Conservation (phyloP, 106 monocot species). For the Platanthera guangdongensis region DNA sequence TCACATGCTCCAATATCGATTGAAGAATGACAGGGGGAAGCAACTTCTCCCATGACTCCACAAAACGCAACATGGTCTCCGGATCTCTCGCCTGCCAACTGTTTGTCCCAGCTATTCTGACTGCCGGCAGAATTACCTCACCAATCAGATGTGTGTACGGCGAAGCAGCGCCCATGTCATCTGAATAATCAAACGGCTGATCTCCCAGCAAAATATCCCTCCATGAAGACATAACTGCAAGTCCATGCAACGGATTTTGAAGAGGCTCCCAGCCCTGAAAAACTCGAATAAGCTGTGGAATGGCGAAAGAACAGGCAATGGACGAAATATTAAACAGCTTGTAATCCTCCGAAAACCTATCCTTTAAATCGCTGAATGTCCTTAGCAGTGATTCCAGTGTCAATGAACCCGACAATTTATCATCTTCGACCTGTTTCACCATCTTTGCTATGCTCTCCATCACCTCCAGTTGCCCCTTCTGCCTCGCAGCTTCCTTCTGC, state of each 20-base stretch:
- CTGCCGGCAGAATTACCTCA: slow-evolving; percentile 74
- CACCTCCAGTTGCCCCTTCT: slow-evolving; percentile 60
- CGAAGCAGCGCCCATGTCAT: slow-evolving; percentile 21
- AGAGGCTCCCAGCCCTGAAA: slow-evolving; percentile 93
- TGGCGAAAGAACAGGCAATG: slow-evolving; percentile 68
- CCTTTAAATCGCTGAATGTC: slow-evolving; percentile 54
- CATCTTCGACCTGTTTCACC: slow-evolving; percentile 43
- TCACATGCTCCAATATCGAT: slow-evolving; percentile 70
- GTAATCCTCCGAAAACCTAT: slow-evolving; percentile 54
- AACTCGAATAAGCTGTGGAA: slow-evolving; percentile 59
- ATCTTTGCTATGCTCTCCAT: slow-evolving; percentile 55
- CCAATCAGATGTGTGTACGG: slow-evolving; percentile 63
- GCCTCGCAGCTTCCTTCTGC: slow-evolving; percentile 44
- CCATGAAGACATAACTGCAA: slow-evolving; percentile 61
- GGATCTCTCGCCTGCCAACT: slow-evolving; percentile 87
- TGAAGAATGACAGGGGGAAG: slow-evolving; percentile 69
- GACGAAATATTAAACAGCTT: slow-evolving; percentile 71
- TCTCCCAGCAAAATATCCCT: slow-evolving; percentile 73
- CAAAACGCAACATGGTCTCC: slow-evolving; percentile 82
- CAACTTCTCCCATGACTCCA: slow-evolving; percentile 71
- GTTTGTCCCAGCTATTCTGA: slow-evolving; percentile 80
- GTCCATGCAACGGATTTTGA: slow-evolving; percentile 61
- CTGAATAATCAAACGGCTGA: slow-evolving; percentile 74
- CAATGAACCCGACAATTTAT: slow-evolving; percentile 38
- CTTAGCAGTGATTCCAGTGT: slow-evolving; percentile 57